Evolutionary conservation across 177 flowering plant species (phyloP), one percentile per base, ranked within the genome.

Genomic region (Tripterygium wilfordii): DNA sequence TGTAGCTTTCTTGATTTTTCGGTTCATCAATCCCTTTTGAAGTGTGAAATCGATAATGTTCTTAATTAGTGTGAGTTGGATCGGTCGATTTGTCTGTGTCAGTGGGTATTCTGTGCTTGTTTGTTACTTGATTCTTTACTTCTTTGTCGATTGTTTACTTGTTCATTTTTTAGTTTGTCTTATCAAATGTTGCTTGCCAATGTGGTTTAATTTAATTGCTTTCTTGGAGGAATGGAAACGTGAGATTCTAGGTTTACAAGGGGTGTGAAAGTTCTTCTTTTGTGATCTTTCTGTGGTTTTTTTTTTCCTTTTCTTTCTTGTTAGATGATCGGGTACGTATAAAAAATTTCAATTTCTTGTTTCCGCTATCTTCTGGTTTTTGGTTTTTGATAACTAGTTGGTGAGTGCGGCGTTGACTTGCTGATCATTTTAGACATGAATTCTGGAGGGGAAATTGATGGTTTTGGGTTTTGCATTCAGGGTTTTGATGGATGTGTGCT

Each of bases 161-260:
- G 24, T 33, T 48, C 8, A 32, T 20, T 47, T 10, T 31, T 32
- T 20, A n/a, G n/a, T n/a, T 15, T 2, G 19, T 32, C 8, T 18
- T 28, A 1, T 25, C 3, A 1, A n/a, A 3, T 32, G 2, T 32
- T 32, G 5, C 5, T 32, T 32, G 3, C 14, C 14, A 5, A 28
- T 42, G 18, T 14, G 46, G n/a, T n/a, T n/a, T n/a, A 21, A 14
- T 42, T 24, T 24, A 39, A 43, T 28, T 35, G 41, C 18, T 57
- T 50, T 44, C 45, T 50, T 58, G 45, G 2, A 20, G 45, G 13
- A 28, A 39, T 30, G 31, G 44, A 8, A 21, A 23, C 33, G 43
- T 19, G 12, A 21, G 50, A 45, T 50, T 15, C 45, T 36, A n/a
- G 13, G 36, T 5, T 32, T 32, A 42, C 25, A 14, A 42, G 46